Percentiles rank a stretch among this genome's conserved stretches.
Evolutionary conservation across 2,329 filamentous ascomycete genomes (phyloP).

Genomic region (Trichoderma brevicompactum): DNA sequence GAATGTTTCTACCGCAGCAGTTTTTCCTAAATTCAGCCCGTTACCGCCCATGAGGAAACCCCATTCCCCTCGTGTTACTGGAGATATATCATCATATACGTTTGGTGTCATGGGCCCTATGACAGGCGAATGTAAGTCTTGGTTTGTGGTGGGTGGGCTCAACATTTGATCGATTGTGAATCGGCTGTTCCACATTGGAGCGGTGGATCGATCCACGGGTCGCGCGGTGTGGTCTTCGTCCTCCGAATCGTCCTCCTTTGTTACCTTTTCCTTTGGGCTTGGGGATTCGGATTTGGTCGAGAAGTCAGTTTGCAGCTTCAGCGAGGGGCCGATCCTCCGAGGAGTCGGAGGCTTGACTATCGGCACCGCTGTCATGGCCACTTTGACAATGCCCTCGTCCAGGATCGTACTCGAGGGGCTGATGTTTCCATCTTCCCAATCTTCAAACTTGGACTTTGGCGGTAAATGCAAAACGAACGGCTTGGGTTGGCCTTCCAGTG

Average conservation of each 20-base stretch:
- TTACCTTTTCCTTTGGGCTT: not conserved
- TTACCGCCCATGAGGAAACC: conserved; percentile 61
- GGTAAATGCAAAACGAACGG: conserved; percentile 7
- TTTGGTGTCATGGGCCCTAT: conserved; percentile 61
- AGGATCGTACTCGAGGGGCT: conserved; percentile 26
- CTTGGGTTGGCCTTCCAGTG: not conserved
- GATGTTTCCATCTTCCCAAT: conserved; percentile 34
- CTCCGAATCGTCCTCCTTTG: conserved; percentile 37
- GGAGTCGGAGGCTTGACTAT: conserved; percentile 36
- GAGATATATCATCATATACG: conserved; percentile 64
- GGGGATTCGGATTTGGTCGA: conserved; percentile 30
- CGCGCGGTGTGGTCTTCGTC: conserved; percentile 47
- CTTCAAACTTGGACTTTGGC: conserved; percentile 25
- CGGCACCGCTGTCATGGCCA: conserved; percentile 37
- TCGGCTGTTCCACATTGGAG: conserved; percentile 39
- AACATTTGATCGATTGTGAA: conserved; percentile 52
- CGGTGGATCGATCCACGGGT: conserved; percentile 39
- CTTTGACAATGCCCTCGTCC: conserved; percentile 32
- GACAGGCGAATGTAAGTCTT: conserved; percentile 29
- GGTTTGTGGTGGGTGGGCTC: conserved; percentile 34
- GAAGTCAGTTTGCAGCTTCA: conserved; percentile 54
- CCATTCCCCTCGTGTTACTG: conserved; percentile 66
- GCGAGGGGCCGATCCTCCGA: conserved; percentile 35
- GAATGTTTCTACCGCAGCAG: conserved; percentile 57
- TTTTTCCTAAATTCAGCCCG: conserved; percentile 49